Evolutionary conservation across 208 protist genomes (phyloP), one percentile per base, ranked within the genome.

Genomic region (Polymyxa betae): DNA sequence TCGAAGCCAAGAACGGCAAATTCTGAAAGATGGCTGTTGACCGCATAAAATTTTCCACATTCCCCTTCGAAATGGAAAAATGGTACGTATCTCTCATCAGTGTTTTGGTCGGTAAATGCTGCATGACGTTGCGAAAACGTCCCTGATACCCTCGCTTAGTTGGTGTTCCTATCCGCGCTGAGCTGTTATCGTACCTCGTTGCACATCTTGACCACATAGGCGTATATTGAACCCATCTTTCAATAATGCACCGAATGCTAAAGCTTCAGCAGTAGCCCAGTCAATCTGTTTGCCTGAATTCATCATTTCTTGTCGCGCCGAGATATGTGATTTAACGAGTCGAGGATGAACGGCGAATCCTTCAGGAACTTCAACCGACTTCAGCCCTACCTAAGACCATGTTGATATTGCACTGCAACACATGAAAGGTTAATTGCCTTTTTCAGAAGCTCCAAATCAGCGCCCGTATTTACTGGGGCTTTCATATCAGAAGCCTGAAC

Each of bases 1-100:
- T 98, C 98, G 90, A 98, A 99, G 88, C 98, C 98, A 0, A 99
- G 95, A 87, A 98, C 96, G 38, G 95, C 98, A 93, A 97, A 98
- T 94, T 99, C 98, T 92, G 95, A 97, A 24, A 99, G 95, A 1
- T 95, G 96, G 88, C 94, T 96, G 94, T 99, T 99, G 91, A 92
- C 95, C 35, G 72, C 16, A n/a, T 82, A 82, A n/a, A 82, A 82
- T 43, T 35, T 82, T 12, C 16, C 72, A 82, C n/a, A 5, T 5
- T 35, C 72, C 72, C 5, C 16, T 12, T 43, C 72, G 35, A 35
- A n/a, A 43, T 35, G 5, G 72, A 5, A 82, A 12, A 82, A 35
- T 5, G 72, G 72, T 20, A n/a, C 35, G 40, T 82, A 82, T 82
- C 35, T 5, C 72, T 82, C n/a, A 32, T 77, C 54, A 32, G 5